Base-by-base conservation (phyloP, 2,329 filamentous ascomycete genomes). In the Westerdykella aurantiaca region DNA sequence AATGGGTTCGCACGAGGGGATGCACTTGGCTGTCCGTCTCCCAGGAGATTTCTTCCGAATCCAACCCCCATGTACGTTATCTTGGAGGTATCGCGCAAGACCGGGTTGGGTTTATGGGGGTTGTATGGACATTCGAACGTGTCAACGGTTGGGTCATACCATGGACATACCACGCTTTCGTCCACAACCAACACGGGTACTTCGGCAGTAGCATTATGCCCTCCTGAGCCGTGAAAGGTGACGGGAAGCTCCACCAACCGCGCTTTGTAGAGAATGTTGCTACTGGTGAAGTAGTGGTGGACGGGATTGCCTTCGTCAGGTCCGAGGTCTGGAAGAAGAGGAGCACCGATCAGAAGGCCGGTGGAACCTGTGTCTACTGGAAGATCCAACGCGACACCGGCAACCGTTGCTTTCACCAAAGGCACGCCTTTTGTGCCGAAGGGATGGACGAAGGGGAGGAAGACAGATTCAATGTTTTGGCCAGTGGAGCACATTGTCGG, bases 61-160 rank as follows among this genome's bases (percentile, higher is more conserved):
- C 63, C 63, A 34, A 67, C 53, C 7, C 63, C 63, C 63, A 67
- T 67, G 43, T 66, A 67, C 14, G 53, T 64, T 25, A 67, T 67
- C 12, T 49, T 44, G 5, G 52, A 55, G 17, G 56, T 60, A 34
- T 64, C 55, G 37, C 60, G 43, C 13, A 49, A 49, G 21, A 44
- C 31, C 2, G 62, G 55, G 13, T 52, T 45, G 23, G 61, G 57
- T 6, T 55, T 55, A 9, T 57, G 38, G 1, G 60, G 61, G 11
- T 61, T 58, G 4, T 35, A 38, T 5, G 62, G 61, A 41, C 63
- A 67, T n/a, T 55, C 47, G 23, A 60, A 61, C 0, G 35, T 46
- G 38, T 62, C 56, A 21, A 54, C 47, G 2, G 35, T 37, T 14
- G 61, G 56, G 16, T 64, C 49, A 21, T 67, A 67, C 60, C 60